Evolutionary conservation across 805 yeast genomes (phyloP).

Genomic region (Huiozyma sinensis): DNA sequence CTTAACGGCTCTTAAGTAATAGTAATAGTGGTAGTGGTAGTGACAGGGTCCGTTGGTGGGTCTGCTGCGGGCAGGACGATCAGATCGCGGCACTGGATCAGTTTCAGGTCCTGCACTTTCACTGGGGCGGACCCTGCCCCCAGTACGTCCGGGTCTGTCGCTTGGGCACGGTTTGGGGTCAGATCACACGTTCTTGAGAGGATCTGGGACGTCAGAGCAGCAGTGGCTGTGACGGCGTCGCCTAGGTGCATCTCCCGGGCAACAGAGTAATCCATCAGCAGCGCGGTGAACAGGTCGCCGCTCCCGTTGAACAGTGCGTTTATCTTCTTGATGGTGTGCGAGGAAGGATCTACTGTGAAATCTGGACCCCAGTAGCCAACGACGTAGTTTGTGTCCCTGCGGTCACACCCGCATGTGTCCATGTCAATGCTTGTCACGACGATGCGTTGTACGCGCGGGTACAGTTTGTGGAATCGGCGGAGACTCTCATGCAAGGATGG

Average conservation of each 20-base stretch:
- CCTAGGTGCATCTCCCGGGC: slow-evolving; percentile 11
- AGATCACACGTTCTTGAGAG: slow-evolving; percentile 31
- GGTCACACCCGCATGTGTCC: too few relatives aligned
- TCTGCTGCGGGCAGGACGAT: slow-evolving; percentile 1
- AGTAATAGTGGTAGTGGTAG: too few relatives aligned
- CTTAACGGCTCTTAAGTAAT: too few relatives aligned
- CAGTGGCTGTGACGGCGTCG: slow-evolving; percentile 31
- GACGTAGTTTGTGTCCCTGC: background rate
- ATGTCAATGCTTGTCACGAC: slow-evolving; percentile 48
- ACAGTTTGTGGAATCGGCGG: slow-evolving; percentile 32
- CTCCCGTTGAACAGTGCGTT: slow-evolving; percentile 60
- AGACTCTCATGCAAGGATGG: slow-evolving; percentile 32
- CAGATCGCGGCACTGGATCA: slow-evolving; percentile 34
- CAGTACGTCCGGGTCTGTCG: slow-evolving; percentile 8
- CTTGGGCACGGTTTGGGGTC: background rate
- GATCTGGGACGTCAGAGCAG: slow-evolving; percentile 34
- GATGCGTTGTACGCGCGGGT: slow-evolving; percentile 37
- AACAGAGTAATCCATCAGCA: slow-evolving; percentile 42
- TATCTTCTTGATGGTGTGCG: slow-evolving; percentile 24
- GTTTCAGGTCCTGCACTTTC: slow-evolving; percentile 33
- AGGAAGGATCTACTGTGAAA: background rate
- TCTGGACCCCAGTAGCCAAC: slow-evolving; percentile 4
- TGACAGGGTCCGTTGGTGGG: background rate
- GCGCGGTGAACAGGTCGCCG: slow-evolving; percentile 62
- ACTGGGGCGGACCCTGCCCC: background rate